These are phyloP conservation scores for Syncephalastrum monosporum DNA, from an alignment of 371 early-diverging fungal species.

Conservation along the genomic window DNA sequence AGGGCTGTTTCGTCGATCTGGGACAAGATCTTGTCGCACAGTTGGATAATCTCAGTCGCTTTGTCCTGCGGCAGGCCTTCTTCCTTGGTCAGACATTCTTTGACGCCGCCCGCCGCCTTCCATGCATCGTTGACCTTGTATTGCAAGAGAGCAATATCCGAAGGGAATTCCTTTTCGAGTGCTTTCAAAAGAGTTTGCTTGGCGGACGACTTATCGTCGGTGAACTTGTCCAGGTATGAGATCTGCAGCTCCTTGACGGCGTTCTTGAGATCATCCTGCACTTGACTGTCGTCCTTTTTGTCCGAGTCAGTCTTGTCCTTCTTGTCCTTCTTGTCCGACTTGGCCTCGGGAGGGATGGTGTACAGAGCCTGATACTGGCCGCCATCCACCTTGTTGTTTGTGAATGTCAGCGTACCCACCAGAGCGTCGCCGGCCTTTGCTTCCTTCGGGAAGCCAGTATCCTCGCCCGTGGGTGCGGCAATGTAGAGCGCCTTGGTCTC, in stretches of 20 bases:
- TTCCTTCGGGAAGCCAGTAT: constrained; percentile 58
- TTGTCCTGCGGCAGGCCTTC: constrained; percentile 36
- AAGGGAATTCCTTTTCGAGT: constrained; percentile 56
- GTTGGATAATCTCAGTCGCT: constrained; percentile 48
- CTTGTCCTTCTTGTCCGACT: constrained; percentile 29
- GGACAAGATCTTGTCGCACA: constrained; percentile 54
- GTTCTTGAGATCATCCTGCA: constrained; percentile 57
- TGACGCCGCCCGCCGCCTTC: constrained; percentile 48
- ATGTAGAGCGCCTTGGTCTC: constrained; percentile 36
- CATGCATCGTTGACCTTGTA: constrained; percentile 57
- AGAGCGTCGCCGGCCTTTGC: constrained; percentile 81
- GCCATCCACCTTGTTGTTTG: constrained; percentile 52
- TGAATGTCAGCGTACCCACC: constrained; percentile 66
- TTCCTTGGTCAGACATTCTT: constrained; percentile 35
- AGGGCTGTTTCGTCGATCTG: constrained; percentile 61
- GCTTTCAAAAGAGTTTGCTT: constrained; percentile 57
- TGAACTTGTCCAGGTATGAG: constrained; percentile 73
- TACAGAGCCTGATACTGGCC: constrained; percentile 62
- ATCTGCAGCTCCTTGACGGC: constrained; percentile 79
- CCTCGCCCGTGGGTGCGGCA: constrained; percentile 34
- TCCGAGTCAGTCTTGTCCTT: constrained; percentile 12
- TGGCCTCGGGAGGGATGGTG: constrained; percentile 52
- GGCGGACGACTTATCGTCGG: constrained; percentile 50
- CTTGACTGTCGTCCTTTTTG: constrained; percentile 12
- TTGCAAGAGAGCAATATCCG: constrained; percentile 55